These are phyloP conservation scores for Mycena alexandri DNA, from an alignment of 768 basidiomycete species.

Conservation along the genomic window DNA sequence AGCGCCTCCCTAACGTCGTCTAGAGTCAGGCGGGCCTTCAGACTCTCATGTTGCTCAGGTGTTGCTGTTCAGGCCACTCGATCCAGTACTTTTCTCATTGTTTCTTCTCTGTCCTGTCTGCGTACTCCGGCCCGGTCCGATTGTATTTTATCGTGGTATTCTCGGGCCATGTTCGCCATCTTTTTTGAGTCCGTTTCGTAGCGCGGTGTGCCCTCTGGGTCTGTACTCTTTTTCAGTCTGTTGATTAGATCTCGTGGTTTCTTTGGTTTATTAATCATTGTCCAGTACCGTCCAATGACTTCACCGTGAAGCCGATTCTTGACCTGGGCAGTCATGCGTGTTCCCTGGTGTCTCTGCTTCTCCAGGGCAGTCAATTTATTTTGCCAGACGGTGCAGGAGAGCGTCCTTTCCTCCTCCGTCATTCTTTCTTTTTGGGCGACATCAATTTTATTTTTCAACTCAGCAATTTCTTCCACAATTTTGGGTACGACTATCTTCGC, in stretches of 20 bases:
- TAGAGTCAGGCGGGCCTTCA: not conserved
- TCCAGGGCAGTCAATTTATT: not conserved
- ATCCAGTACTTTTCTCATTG: constrained; percentile 3
- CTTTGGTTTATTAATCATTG: too few species aligned
- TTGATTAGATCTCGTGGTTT: too few species aligned
- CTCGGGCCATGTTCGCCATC: constrained; percentile 11
- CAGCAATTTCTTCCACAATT: not conserved
- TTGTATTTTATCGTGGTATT: constrained; percentile 12
- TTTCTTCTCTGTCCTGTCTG: not conserved
- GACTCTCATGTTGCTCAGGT: not conserved
- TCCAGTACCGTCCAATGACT: too few species aligned
- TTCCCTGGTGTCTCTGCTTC: not conserved
- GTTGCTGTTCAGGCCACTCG: not conserved
- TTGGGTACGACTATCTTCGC: constrained; percentile 10
- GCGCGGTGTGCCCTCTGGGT: not conserved
- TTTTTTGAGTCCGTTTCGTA: constrained; percentile 15
- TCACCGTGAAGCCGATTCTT: constrained; percentile 9
- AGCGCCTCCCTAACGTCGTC: constrained; percentile 19
- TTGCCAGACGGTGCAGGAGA: not conserved
- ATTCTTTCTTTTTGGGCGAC: not conserved
- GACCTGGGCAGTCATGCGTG: not conserved
- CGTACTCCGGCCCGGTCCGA: not conserved
- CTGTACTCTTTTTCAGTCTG: not conserved
- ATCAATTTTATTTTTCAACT: not conserved
- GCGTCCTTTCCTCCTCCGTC: not conserved